Conservation (phyloP, 1,139 yeast genomes). For the Debaryomyces robertsiae region DNA sequence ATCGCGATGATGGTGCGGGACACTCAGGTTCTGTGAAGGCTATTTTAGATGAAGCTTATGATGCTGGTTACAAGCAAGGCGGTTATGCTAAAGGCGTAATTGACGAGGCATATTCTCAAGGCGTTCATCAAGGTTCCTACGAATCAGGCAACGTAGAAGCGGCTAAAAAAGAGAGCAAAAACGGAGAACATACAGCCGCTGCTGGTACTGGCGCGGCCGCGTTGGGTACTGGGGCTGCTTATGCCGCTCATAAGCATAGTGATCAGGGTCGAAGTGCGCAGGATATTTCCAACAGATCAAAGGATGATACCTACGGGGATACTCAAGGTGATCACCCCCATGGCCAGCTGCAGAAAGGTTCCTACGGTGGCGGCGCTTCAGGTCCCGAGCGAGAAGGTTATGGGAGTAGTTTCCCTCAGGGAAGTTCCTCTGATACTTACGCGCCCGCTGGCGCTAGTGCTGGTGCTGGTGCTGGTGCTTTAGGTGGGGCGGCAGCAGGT, state of each 20-base stretch:
- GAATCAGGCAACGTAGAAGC: slow-evolving; percentile 6
- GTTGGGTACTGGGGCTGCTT: slow-evolving; percentile 1
- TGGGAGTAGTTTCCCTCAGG: too few relatives aligned
- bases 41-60: neutral
- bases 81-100: neutral
- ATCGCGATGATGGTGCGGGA: neutral
- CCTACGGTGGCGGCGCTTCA: too few relatives aligned
- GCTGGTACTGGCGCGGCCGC: slow-evolving; percentile 13
- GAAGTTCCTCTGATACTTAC: too few relatives aligned
- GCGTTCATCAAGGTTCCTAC: slow-evolving; percentile 2
- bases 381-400: too few relatives aligned
- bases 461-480: slow-evolving; percentile 8
- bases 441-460: slow-evolving; percentile 15
- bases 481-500: slow-evolving; percentile 11
- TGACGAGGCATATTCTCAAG: slow-evolving; percentile 1
- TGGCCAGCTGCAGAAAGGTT: too few relatives aligned
- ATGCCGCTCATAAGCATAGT: slow-evolving; percentile 8
- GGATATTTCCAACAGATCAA: too few relatives aligned
- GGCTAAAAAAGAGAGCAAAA: neutral
- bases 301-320: too few relatives aligned
- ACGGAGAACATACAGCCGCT: slow-evolving; percentile 13
- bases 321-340: too few relatives aligned
- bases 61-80: neutral
- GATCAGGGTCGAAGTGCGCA: slow-evolving; percentile 4
- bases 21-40: neutral